Conservation (phyloP, 2,329 filamentous ascomycete species). For the Claviceps pusilla region DNA sequence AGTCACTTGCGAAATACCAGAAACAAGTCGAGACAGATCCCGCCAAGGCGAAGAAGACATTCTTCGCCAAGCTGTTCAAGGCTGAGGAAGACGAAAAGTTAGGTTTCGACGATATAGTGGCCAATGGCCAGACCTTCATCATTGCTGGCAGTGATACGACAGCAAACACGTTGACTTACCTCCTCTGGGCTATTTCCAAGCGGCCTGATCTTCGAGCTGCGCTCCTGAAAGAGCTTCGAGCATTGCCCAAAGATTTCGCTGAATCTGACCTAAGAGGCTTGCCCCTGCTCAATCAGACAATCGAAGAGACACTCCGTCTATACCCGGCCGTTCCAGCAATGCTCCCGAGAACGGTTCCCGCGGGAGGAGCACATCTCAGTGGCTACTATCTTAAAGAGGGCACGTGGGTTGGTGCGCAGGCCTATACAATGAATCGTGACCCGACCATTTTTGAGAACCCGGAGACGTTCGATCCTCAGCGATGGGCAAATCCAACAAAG, state of each 20-base stretch:
- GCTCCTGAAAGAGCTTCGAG: constrained; percentile 21
- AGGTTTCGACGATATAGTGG: constrained; percentile 18
- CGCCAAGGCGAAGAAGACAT: constrained; percentile 14
- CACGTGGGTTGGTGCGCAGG: constrained; percentile 25
- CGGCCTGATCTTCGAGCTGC: constrained; percentile 14
- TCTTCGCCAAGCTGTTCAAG: constrained; percentile 24
- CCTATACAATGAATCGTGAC: constrained; percentile 32
- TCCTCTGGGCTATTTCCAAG: constrained; percentile 25
- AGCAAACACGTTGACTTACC: constrained; percentile 32
- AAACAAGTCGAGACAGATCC: constrained; percentile 9
- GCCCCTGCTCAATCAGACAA: constrained; percentile 25
- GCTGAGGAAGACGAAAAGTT: constrained; percentile 16
- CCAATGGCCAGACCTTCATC: constrained; percentile 29
- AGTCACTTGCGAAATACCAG: constrained; percentile 17
- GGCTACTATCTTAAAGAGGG: constrained; percentile 26
- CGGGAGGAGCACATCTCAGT: constrained; percentile 22
- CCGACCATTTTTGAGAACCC: constrained; percentile 25
- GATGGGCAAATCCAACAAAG: constrained; percentile 12
- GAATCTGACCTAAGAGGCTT: constrained; percentile 14
- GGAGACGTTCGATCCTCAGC: constrained; percentile 9
- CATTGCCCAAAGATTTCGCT: constrained; percentile 15
- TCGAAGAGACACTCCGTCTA: constrained; percentile 31
- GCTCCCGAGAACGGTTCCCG: constrained; percentile 26
- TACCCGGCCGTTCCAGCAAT: constrained; percentile 24
- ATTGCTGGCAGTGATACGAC: constrained; percentile 38